These are phyloP conservation scores for Penicillium desertorum DNA, from an alignment of 495 filamentous ascomycete genomes.

Conservation along the genomic window DNA sequence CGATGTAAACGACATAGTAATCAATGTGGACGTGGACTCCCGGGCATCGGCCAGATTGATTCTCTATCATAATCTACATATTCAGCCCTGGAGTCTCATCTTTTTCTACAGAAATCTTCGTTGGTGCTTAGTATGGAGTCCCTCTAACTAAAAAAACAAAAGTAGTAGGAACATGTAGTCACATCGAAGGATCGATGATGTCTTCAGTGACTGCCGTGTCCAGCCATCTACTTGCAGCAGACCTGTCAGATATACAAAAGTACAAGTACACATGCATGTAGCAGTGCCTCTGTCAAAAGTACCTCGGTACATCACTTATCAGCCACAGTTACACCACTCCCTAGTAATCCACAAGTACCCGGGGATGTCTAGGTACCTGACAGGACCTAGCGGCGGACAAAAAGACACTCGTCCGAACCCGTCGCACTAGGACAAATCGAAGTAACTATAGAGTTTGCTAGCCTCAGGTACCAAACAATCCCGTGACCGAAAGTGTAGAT, in stretches of 20 bases:
- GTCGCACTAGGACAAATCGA: constrained; percentile 4
- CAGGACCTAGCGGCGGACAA: constrained; percentile 8
- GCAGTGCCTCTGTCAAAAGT: constrained; percentile 14
- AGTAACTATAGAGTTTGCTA: constrained; percentile 5
- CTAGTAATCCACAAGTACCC: constrained; percentile 10
- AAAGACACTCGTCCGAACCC: constrained; percentile 6
- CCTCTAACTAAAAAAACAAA: not conserved
- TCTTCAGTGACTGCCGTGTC: not conserved
- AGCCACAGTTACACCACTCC: constrained; percentile 25
- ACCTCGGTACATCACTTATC: constrained; percentile 9
- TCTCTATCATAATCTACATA: constrained; percentile 3
- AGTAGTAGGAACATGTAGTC: not conserved
- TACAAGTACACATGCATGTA: not conserved
- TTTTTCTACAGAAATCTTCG: not conserved
- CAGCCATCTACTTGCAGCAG: not conserved
- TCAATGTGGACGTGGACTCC: constrained; percentile 21
- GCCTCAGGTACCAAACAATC: constrained; percentile 13
- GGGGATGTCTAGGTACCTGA: constrained; percentile 20
- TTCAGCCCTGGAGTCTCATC: not conserved
- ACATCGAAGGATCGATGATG: not conserved
- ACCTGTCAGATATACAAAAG: not conserved
- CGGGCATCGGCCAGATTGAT: constrained; percentile 3
- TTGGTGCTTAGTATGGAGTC: not conserved
- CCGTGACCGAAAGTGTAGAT: constrained; percentile 10
- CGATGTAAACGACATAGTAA: constrained; percentile 27